Evolutionary conservation across 768 basidiomycete species (phyloP).

Genomic region (Boletus sp.): DNA sequence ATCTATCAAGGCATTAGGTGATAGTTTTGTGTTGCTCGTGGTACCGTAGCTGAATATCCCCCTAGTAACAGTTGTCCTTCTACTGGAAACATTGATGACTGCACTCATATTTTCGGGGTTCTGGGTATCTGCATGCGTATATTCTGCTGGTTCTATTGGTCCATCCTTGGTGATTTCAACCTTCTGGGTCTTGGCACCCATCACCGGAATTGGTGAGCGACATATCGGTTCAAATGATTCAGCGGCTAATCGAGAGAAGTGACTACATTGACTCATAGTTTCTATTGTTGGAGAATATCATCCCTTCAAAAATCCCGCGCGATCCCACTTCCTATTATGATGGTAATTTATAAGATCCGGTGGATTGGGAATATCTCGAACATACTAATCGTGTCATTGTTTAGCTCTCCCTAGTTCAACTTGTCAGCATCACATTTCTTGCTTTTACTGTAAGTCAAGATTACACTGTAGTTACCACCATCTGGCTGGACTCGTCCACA

Average conservation of each 20-base stretch:
- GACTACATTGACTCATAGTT: conserved; percentile 1
- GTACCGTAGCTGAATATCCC: neutral
- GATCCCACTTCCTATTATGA: conserved; percentile 4
- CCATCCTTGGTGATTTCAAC: too few species aligned
- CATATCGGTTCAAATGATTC: neutral
- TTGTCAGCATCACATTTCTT: conserved; percentile 14
- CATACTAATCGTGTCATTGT: neutral
- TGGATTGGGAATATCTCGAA: neutral
- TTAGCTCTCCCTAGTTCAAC: conserved; percentile 19
- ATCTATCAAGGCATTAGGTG: conserved; percentile 17
- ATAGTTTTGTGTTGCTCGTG: neutral
- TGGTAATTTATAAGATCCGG: neutral
- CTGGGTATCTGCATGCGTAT: neutral
- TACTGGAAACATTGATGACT: conserved; percentile 19
- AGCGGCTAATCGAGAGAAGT: conserved; percentile 3
- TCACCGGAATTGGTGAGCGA: conserved; percentile 20
- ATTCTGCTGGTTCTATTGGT: too few species aligned
- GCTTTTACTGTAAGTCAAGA: neutral
- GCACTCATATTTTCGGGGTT: conserved; percentile 11
- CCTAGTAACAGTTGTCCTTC: conserved; percentile 10
- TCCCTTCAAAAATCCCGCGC: neutral
- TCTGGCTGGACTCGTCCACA: neutral
- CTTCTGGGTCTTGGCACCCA: neutral
- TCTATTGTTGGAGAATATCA: conserved; percentile 11
- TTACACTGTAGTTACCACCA: neutral